These are phyloP conservation scores for Neocucurbitaria cava DNA, from an alignment of 2,329 filamentous ascomycete species.

Conservation along the genomic window DNA sequence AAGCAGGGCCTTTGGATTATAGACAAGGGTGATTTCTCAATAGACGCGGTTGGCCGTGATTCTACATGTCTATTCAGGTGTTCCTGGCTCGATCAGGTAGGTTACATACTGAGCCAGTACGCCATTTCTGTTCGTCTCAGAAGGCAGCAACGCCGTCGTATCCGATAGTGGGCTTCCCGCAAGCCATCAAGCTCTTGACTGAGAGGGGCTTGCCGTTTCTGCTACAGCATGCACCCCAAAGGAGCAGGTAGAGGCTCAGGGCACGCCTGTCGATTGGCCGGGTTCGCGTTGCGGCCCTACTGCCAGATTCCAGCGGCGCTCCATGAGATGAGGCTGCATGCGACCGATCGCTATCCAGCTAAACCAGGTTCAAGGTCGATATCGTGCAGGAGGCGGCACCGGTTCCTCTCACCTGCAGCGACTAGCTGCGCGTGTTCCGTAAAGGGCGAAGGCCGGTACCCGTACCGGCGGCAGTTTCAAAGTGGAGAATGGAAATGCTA, in stretches of 20 bases:
- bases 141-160: conserved; percentile 24
- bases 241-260: conserved; percentile 27
- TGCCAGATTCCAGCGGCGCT: conserved; percentile 24
- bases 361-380: conserved; percentile 35
- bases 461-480: conserved; percentile 7
- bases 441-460: conserved; percentile 20
- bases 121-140: conserved; percentile 17
- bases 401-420: conserved; percentile 31
- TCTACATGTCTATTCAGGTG: conserved; percentile 11
- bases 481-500: conserved; percentile 8
- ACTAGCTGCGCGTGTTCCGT: conserved; percentile 29
- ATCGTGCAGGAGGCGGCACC: conserved; percentile 26
- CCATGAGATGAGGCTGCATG: conserved; percentile 43
- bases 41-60: conserved; percentile 20
- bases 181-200: conserved; percentile 22
- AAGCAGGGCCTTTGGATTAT: neutral
- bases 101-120: conserved; percentile 30
- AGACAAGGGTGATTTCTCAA: conserved; percentile 8
- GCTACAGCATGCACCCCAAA: conserved; percentile 21
- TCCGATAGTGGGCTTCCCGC: conserved; percentile 25
- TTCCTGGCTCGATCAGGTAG: conserved; percentile 23
- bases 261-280: conserved; percentile 9
- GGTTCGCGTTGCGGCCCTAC: conserved; percentile 23
- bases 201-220: conserved; percentile 23
- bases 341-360: conserved; percentile 31